Evolutionary conservation across 441 rosid genomes (phyloP).

Genomic region (Hypseocharis bilobata): DNA sequence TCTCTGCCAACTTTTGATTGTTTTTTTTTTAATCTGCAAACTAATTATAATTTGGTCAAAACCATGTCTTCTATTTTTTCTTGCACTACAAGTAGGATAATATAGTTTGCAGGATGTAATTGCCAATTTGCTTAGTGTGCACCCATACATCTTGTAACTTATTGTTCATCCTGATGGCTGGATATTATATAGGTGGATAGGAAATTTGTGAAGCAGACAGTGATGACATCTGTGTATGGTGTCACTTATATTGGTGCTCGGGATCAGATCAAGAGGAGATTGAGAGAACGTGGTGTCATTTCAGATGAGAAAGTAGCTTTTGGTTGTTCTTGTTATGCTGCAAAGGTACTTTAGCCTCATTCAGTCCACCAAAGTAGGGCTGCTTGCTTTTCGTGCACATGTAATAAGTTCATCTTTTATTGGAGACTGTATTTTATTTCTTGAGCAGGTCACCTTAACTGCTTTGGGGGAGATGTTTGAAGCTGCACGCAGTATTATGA

Average conservation of each 20-base stretch:
- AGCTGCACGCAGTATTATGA: conserved; percentile 90
- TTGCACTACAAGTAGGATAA: background rate
- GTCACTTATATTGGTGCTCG: conserved; percentile 88
- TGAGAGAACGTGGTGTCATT: conserved; percentile 68
- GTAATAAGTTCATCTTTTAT: too few relatives aligned
- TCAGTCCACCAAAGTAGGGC: background rate
- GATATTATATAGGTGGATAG: conserved; percentile 67
- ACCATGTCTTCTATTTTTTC: background rate
- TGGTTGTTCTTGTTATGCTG: conserved; percentile 80
- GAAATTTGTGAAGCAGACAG: conserved; percentile 97
- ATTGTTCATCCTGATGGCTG: conserved; percentile 12
- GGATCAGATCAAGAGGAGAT: conserved; percentile 81
- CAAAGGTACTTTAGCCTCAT: conserved; percentile 43
- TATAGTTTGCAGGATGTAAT: background rate
- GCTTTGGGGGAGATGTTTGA: conserved; percentile 92
- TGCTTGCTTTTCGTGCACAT: background rate
- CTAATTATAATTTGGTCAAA: background rate
- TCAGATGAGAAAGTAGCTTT: conserved; percentile 49
- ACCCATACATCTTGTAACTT: background rate
- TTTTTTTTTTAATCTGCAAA: background rate
- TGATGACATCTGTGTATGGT: conserved; percentile 95
- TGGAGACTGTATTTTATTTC: conserved; percentile 6
- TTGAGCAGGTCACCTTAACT: conserved; percentile 61
- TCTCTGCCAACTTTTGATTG: background rate
- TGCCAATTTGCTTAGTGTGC: too few relatives aligned